Evolutionary conservation across 495 filamentous ascomycete species (phyloP), one percentile per base, ranked within the genome.

Genomic region (Pyrenopolyporus hunteri): DNA sequence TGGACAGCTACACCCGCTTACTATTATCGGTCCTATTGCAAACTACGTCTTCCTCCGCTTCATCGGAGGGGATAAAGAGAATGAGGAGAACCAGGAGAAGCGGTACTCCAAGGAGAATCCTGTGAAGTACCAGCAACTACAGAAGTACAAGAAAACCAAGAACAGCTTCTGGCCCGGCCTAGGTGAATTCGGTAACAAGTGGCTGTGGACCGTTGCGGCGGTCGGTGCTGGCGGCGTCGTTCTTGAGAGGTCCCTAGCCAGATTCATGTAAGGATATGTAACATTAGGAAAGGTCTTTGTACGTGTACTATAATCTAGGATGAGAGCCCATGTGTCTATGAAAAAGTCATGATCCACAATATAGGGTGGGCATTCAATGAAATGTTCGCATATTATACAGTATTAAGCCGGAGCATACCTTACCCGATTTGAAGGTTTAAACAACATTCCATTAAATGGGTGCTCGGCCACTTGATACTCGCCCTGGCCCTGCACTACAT

Each of bases 31-130:
- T 0, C 81, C 80, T 0, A 9, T 85, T 9, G 76, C 80, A 16
- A 86, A 86, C 69, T 85, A 86, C 67, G 4, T 78, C 16, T 85
- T 80, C 73, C 75, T 87, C 0, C 82, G 83, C 33, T 80, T 71
- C 58, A 68, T 83, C 1, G 77, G 81, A 6, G 82, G 83, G 2
- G 82, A 83, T 63, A 80, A 75, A 65, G 60, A 82, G 58, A 84
- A 73, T 43, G 84, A 86, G 55, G 68, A 70, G 9, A 70, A 69
- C 31, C 82, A 85, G 61, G 77, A 75, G 32, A 69, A 74, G 43
- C 75, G 82, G 2, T 86, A 85, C 63, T 65, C 66, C 2, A 61
- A 68, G 9, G 70, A 73, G 2, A 73, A 80, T 48, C 73, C 74
- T 6, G 59, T 74, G n/a, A 85, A 85, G 62, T 77, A 76, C 42